Percentiles rank a stretch among this genome's conserved stretches.
Conservation (phyloP, 2,329 filamentous ascomycete species). For the Botrytis hyacinthi region DNA sequence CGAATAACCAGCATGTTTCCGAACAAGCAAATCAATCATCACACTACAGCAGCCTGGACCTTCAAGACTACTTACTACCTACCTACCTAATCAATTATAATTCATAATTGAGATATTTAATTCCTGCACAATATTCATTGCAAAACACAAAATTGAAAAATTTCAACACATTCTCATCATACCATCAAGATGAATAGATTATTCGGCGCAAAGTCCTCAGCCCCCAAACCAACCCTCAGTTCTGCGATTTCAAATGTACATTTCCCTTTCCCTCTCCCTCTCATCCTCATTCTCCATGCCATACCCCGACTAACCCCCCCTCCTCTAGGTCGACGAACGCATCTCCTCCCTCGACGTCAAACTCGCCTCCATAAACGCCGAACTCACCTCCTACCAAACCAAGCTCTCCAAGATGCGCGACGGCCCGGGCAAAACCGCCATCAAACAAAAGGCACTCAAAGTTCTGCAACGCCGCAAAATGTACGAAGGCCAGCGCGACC, state of each 20-base stretch:
- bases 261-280: slow-evolving; percentile 8
- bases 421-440: slow-evolving; percentile 85
- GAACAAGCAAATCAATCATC: not conserved
- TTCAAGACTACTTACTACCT: not conserved
- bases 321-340: slow-evolving; percentile 67
- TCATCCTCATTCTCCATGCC: not conserved
- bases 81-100: not conserved
- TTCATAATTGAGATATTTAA: not conserved
- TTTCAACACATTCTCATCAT: not conserved
- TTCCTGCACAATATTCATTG: not conserved
- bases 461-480: slow-evolving; percentile 90
- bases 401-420: slow-evolving; percentile 92
- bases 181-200: slow-evolving; percentile 77
- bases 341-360: slow-evolving; percentile 91
- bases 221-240: slow-evolving; percentile 85
- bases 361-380: slow-evolving; percentile 85
- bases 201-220: slow-evolving; percentile 83
- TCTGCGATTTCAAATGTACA: slow-evolving; percentile 76
- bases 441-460: slow-evolving; percentile 93
- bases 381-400: slow-evolving; percentile 82
- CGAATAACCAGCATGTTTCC: not conserved
- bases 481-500: slow-evolving; percentile 91
- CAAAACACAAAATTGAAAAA: not conserved
- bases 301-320: slow-evolving; percentile 23
- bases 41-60: not conserved